Percentiles rank a stretch among this genome's conserved stretches.
Conservation (phyloP, 345 rosid species). For the Hibiscus mutabilis region DNA sequence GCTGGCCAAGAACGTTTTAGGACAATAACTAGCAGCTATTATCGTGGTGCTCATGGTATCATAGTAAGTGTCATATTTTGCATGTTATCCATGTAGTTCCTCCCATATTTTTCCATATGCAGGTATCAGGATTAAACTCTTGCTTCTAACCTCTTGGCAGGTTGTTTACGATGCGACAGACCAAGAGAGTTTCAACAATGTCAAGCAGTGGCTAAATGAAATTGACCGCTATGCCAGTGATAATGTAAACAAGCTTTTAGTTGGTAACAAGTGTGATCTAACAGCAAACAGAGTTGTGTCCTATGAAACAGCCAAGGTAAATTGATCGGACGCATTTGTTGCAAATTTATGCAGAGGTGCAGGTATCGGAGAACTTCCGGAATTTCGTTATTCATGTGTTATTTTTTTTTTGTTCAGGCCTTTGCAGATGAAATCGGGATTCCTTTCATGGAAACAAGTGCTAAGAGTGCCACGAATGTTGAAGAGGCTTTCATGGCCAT, state of each 20-base stretch:
- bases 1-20: conserved; percentile 84
- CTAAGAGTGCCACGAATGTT: conserved; percentile 58
- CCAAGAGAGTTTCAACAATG: conserved; percentile 75
- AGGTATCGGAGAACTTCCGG: neutral
- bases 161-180: conserved; percentile 71
- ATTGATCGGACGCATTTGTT: neutral
- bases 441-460: conserved; percentile 78
- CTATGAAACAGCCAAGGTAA: conserved; percentile 64
- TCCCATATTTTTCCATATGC: neutral
- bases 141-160: conserved; percentile 22
- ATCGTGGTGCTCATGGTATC: conserved; percentile 79
- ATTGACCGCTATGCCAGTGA: conserved; percentile 75
- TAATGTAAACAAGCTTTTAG: conserved; percentile 69
- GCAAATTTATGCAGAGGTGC: neutral
- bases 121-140: neutral
- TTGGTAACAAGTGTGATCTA: conserved; percentile 70
- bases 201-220: conserved; percentile 74
- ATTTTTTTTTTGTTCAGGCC: conserved; percentile 29
- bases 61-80: conserved; percentile 32
- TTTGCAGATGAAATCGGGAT: conserved; percentile 80
- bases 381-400: neutral
- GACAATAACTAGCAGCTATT: conserved; percentile 81
- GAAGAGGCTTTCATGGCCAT: conserved; percentile 83
- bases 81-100: neutral
- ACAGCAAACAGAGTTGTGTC: conserved; percentile 61